Conservation (phyloP, 345 rosid genomes). For the Rubroshorea leprosula region DNA sequence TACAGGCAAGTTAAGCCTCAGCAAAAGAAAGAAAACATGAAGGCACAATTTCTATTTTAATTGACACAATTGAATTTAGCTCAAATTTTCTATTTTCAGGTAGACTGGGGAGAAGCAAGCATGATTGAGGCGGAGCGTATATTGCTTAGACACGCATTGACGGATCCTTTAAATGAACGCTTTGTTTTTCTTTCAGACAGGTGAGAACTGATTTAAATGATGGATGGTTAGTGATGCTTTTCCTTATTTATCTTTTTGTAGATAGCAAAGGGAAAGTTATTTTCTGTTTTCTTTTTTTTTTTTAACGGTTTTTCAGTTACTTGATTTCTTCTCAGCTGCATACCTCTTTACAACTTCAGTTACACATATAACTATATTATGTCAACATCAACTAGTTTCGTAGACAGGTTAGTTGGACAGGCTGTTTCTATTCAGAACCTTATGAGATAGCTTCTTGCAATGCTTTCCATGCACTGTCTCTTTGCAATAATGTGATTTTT, state of each 20-base stretch:
- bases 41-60: not conserved
- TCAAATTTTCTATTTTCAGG: constrained; percentile 38
- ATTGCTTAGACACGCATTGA: constrained; percentile 83
- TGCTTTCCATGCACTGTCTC: not conserved
- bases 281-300: constrained; percentile 11
- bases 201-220: constrained; percentile 31
- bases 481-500: not conserved
- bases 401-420: constrained; percentile 73
- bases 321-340: constrained; percentile 74
- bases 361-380: constrained; percentile 83
- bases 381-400: constrained; percentile 86
- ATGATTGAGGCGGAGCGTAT: constrained; percentile 96
- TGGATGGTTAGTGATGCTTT: not conserved
- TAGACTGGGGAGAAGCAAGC: constrained; percentile 94
- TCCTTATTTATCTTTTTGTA: constrained; percentile 2
- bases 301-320: constrained; percentile 32
- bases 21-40: not conserved
- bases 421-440: not conserved
- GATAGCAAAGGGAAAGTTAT: not conserved
- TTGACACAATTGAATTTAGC: constrained; percentile 9
- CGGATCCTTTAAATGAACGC: constrained; percentile 64
- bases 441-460: not conserved
- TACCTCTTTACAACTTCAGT: constrained; percentile 92
- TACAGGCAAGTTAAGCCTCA: constrained; percentile 43
- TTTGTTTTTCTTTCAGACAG: constrained; percentile 97